Base-by-base conservation (phyloP, 2,329 filamentous ascomycete genomes). In the Chaetomium sp. region DNA sequence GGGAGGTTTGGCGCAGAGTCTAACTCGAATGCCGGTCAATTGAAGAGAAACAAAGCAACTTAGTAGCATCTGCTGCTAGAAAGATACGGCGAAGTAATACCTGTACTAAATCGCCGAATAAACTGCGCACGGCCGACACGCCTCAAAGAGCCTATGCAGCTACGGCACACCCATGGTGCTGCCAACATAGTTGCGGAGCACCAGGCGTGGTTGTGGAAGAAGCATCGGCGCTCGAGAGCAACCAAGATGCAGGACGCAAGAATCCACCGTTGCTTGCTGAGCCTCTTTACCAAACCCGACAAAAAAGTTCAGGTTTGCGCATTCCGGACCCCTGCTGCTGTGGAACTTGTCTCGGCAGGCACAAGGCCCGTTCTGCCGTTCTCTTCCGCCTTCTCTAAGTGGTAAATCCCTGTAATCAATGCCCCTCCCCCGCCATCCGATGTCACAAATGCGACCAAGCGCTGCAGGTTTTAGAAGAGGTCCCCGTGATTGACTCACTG, bases 101-200 rank as follows among this genome's bases (percentile, higher is more conserved):
- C 69, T 62, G 74, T 76, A 64, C 76, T 79, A 66, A 72, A 70
- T 62, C 70, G 71, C 38, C 76, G 72, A 44, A 74, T 40, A 52
- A 72, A 69, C 47, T 65, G 67, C 34, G 58, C 59, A 46, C 60
- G 45, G 67, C 67, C 57, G 66, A 66, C 56, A 66, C 57, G 60
- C 70, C 57, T 58, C 52, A 65, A 49, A 38, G 70, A 69, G 55
- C 70, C 72, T 61, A 74, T 66, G 67, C 78, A 81, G 68, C 72
- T 72, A 64, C 76, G 75, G 68, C 76, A 81, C 61, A 79, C 71
- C 78, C 77, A 80, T 73, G 74, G 74, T 67, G 74, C 70, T 63
- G 67, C 64, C 56, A 70, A 67, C 72, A 74, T 74, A 56, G 48
- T 68, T 53, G 56, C 55, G 54, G 46, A 38, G 37, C 50, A 37